Evolutionary conservation across 805 yeast species (phyloP).

Genomic region (Jamesozyma rosinii): DNA sequence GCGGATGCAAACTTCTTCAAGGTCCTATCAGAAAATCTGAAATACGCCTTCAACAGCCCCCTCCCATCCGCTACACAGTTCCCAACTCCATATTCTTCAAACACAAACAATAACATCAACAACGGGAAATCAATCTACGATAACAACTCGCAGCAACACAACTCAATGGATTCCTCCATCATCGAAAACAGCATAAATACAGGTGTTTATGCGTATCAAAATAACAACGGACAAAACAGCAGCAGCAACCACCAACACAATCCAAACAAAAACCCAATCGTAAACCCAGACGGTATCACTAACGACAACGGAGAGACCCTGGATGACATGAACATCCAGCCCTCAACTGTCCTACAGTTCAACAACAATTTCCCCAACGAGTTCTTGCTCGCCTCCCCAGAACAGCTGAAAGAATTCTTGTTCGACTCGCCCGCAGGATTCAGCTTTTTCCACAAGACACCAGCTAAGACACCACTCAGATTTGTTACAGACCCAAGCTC

Average conservation of each 20-base stretch:
- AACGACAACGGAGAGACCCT: constrained; percentile 13
- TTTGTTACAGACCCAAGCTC: constrained; percentile 20
- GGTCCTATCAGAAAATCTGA: constrained; percentile 22
- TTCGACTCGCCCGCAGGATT: constrained; percentile 29
- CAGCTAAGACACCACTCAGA: constrained; percentile 30
- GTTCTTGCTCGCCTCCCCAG: constrained; percentile 29
- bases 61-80: constrained; percentile 26
- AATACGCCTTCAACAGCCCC: constrained; percentile 27
- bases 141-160: constrained; percentile 2
- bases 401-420: constrained; percentile 28
- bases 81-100: constrained; percentile 30
- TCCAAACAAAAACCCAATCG: neutral
- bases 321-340: constrained; percentile 28
- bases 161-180: constrained; percentile 18
- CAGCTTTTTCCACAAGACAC: constrained; percentile 27
- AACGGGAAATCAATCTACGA: constrained; percentile 4
- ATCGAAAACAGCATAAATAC: constrained; percentile 23
- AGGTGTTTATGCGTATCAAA: constrained; percentile 2
- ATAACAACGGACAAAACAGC: neutral
- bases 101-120: constrained; percentile 7
- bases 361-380: constrained; percentile 21
- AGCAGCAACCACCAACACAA: neutral
- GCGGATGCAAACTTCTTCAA: constrained; percentile 25
- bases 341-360: constrained; percentile 27
- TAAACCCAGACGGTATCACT: constrained; percentile 2